Conservation (phyloP, 2,329 filamentous ascomycete species). For the Trichoderma endophyticum region DNA sequence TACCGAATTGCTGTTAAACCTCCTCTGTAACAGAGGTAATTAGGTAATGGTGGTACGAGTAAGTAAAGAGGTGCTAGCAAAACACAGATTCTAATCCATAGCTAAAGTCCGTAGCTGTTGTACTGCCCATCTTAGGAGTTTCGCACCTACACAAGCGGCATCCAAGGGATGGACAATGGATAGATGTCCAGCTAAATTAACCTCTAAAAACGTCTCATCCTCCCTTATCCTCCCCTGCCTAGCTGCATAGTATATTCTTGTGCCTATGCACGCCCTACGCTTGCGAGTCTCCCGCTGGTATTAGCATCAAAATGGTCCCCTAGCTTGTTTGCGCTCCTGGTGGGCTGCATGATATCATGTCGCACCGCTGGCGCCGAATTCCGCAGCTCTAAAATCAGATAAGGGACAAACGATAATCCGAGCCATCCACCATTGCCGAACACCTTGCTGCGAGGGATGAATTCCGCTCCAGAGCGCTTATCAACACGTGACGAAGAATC, state of each 20-base stretch:
- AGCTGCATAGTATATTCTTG: neutral
- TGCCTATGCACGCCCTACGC: neutral
- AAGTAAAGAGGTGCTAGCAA: neutral
- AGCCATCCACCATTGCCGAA: neutral
- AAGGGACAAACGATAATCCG: constrained; percentile 15
- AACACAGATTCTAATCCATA: neutral
- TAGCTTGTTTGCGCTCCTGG: neutral
- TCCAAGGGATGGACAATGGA: neutral
- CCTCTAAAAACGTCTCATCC: neutral
- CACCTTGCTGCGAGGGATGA: neutral
- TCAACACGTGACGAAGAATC: constrained; percentile 36
- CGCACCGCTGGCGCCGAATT: constrained; percentile 1
- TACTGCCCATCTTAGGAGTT: neutral
- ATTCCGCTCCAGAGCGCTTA: constrained; percentile 24
- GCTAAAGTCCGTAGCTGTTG: neutral
- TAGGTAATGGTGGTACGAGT: neutral
- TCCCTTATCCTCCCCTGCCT: neutral
- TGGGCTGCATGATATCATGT: constrained; percentile 16
- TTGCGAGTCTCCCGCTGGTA: neutral
- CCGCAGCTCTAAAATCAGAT: neutral
- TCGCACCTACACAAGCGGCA: neutral
- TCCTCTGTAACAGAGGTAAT: neutral
- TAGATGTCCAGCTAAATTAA: neutral
- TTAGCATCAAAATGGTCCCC: neutral
- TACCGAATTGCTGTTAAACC: neutral